These are phyloP conservation scores for Tylopilus sp. DNA, from an alignment of 768 basidiomycete species.

Conservation along the genomic window DNA sequence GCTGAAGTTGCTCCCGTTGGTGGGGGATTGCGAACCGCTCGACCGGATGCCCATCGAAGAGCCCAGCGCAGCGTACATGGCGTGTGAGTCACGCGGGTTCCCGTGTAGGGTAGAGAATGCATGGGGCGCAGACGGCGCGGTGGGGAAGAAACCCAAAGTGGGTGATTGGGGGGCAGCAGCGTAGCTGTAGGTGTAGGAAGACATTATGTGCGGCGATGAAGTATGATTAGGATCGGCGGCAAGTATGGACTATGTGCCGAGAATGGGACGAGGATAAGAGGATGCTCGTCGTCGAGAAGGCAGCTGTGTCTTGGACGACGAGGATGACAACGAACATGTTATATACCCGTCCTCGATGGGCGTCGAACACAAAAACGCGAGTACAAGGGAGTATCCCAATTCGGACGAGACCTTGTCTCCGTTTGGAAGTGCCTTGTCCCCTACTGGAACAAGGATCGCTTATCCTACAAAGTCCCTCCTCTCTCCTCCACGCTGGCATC, in stretches of 20 bases:
- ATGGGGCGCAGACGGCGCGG: conserved; percentile 50
- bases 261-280: neutral
- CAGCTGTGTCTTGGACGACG: conserved; percentile 1
- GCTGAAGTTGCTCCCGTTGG: conserved; percentile 23
- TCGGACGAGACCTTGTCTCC: conserved; percentile 17
- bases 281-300: conserved; percentile 6
- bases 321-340: conserved; percentile 15
- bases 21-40: conserved; percentile 24
- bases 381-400: conserved; percentile 27
- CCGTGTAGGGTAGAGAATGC: conserved; percentile 55
- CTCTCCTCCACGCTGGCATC: neutral
- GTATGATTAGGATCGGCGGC: neutral
- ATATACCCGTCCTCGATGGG: conserved; percentile 19
- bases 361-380: conserved; percentile 2
- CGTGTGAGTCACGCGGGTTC: conserved; percentile 57
- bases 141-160: conserved; percentile 58
- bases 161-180: conserved; percentile 48
- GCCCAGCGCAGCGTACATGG: conserved; percentile 54
- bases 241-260: too few relatives aligned
- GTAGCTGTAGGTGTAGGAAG: conserved; percentile 40
- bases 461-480: neutral
- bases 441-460: conserved; percentile 19
- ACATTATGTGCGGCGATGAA: conserved; percentile 32
- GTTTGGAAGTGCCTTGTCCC: conserved; percentile 21
- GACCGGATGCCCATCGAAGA: conserved; percentile 25